These are phyloP conservation scores for Anastatica hierochuntica DNA, from an alignment of 345 rosid genomes.

Conservation along the genomic window DNA sequence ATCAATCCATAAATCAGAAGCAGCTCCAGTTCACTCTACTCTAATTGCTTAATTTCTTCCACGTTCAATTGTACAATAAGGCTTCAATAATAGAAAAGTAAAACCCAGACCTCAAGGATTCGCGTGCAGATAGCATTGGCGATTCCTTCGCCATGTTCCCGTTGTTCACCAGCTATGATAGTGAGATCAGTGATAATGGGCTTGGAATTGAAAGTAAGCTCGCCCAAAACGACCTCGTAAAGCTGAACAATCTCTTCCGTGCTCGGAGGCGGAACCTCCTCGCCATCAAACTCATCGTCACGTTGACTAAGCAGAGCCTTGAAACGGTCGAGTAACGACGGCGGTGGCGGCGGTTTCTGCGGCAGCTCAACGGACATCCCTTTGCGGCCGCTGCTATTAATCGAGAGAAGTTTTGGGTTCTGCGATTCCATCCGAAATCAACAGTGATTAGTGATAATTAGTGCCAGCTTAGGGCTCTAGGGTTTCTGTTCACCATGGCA, in stretches of 20 bases:
- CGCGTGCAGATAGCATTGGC: constrained; percentile 82
- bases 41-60: background rate
- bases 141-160: constrained; percentile 68
- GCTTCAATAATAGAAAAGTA: background rate
- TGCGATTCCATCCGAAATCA: constrained; percentile 22
- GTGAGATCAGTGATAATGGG: constrained; percentile 97
- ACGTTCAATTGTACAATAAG: background rate
- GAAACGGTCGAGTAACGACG: constrained; percentile 54
- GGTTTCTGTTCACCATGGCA: constrained; percentile 29
- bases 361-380: constrained; percentile 45
- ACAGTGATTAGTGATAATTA: constrained; percentile 10
- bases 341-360: constrained; percentile 52
- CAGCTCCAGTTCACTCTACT: background rate
- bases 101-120: constrained; percentile 63
- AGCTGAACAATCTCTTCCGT: constrained; percentile 59
- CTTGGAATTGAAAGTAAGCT: constrained; percentile 83
- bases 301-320: constrained; percentile 57
- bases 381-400: constrained; percentile 16
- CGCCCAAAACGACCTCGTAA: constrained; percentile 58
- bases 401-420: constrained; percentile 23
- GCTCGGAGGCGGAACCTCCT: constrained; percentile 23
- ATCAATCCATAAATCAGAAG: background rate
- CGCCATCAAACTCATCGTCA: constrained; percentile 38
- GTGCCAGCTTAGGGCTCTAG: constrained; percentile 15
- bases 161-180: constrained; percentile 84